A percentile compares a stretch with the other conserved stretches of the same genome.
These are phyloP conservation scores for Tricladium varicosporioides DNA, from an alignment of 2,329 filamentous ascomycete genomes.

Conservation along the genomic window DNA sequence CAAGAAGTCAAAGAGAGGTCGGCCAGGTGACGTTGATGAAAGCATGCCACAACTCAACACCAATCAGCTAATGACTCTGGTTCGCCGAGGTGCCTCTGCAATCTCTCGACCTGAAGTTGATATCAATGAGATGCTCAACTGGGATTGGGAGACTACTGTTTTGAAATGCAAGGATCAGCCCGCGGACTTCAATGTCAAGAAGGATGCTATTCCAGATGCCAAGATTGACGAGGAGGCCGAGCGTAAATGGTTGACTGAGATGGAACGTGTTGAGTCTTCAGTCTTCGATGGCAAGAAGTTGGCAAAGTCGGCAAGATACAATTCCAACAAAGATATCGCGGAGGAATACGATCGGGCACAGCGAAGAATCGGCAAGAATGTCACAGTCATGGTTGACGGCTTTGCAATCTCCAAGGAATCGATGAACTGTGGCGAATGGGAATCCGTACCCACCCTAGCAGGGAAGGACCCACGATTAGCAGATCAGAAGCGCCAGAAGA, in stretches of 20 bases:
- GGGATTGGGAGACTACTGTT: slow-evolving; percentile 53
- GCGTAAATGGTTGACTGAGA: slow-evolving; percentile 51
- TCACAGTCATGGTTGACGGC: slow-evolving; percentile 54
- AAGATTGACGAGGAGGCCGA: slow-evolving; percentile 46
- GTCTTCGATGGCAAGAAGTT: slow-evolving; percentile 56
- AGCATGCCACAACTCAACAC: slow-evolving; percentile 51
- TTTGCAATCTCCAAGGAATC: slow-evolving; percentile 56
- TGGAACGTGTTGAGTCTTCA: slow-evolving; percentile 55
- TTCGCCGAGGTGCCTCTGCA: slow-evolving; percentile 53
- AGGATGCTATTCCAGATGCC: slow-evolving; percentile 30
- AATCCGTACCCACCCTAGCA: slow-evolving; percentile 55
- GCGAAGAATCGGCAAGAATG: slow-evolving; percentile 54
- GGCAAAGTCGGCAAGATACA: slow-evolving; percentile 34
- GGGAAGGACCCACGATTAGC: slow-evolving; percentile 53
- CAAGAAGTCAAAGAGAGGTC: slow-evolving; percentile 32
- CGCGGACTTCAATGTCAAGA: slow-evolving; percentile 39
- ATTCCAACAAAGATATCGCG: slow-evolving; percentile 34
- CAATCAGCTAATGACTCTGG: slow-evolving; percentile 50
- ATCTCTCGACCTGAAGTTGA: slow-evolving; percentile 51
- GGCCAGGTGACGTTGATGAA: slow-evolving; percentile 33
- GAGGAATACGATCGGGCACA: slow-evolving; percentile 43
- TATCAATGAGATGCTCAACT: slow-evolving; percentile 54
- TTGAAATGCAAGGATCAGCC: slow-evolving; percentile 52
- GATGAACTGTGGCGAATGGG: slow-evolving; percentile 50
- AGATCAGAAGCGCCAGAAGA: slow-evolving; percentile 48